Base-by-base conservation (phyloP, 768 basidiomycete genomes). In the Tylopilus rubrobrunneus region DNA sequence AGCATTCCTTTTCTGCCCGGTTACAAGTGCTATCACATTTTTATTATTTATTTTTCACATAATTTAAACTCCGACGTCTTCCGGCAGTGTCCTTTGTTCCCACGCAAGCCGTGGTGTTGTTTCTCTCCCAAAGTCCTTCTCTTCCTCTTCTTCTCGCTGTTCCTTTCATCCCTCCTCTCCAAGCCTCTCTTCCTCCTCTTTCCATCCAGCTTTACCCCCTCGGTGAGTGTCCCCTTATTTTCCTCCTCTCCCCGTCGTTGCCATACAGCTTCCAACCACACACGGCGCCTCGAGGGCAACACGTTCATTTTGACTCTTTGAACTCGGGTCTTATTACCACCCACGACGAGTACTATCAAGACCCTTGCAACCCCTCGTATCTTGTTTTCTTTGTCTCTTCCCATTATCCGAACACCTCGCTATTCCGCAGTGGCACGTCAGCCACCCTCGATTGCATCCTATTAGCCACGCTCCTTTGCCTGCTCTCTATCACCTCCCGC, bases 11-110 rank as follows among this genome's bases (percentile, higher is more conserved):
- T 31, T 31, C 7, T 31, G 2, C 8, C 31, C 7, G 5, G 31
- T 29, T 29, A 29, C 29, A 6, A 9, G 25, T 25, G 25, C 2
- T 31, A 31, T 31, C 31, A 5, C 31, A 7, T 31, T 31, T 29
- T 8, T 5, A 8, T 31, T 31, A 31, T 31, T 31, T 25, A 25
- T 25, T 31, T 31, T 7, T 31, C 31, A 31, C 31, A 8, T 31
- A 63, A 68, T 52, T 81, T 49, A 76, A 75, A 74, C 78, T 80
- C 80, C 80, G 80, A 63, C 5, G 25, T 25, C 25, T 39, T 7
- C 58, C 41, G 45, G 52, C 25, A 25, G 25, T 25, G 25, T 25
- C 25, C 25, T 25, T 59, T 61, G 14, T 63, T 71, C 68, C 52
- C 68, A 71, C 80, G 79, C 34, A 68, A 71, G 68, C 71, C 69